Evolutionary conservation across 164 flowering plant genomes (phyloP).

Genomic region (Macadamia integrifolia): DNA sequence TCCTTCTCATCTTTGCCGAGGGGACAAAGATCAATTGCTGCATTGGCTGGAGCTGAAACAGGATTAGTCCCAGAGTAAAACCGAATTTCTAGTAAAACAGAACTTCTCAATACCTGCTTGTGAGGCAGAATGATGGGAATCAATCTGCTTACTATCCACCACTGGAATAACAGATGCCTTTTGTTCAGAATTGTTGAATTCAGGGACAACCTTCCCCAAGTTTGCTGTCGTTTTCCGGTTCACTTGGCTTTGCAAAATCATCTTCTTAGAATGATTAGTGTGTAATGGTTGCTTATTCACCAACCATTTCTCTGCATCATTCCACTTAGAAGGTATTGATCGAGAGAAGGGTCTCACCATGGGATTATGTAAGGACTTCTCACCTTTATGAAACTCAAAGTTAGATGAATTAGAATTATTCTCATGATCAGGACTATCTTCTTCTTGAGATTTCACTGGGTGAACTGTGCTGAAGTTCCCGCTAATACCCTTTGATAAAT

Average conservation of each 20-base stretch:
- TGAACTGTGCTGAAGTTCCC: conserved; percentile 50
- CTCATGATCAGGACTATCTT: conserved; percentile 78
- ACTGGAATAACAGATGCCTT: conserved; percentile 19
- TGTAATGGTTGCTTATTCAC: conserved; percentile 46
- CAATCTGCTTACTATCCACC: conserved; percentile 40
- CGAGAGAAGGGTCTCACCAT: conserved; percentile 43
- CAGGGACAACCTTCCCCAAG: conserved; percentile 51
- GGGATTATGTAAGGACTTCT: conserved; percentile 40
- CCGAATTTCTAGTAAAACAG: conserved; percentile 47
- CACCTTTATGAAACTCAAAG: conserved; percentile 87
- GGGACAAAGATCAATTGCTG: conserved; percentile 28
- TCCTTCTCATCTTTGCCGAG: conserved; percentile 47
- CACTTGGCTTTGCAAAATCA: conserved; percentile 27
- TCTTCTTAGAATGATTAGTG: conserved; percentile 37
- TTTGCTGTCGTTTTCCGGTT: conserved; percentile 32
- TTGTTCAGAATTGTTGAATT: conserved; percentile 37
- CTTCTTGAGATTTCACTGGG: conserved; percentile 50
- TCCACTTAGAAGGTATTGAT: conserved; percentile 83
- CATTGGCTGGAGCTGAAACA: conserved; percentile 21
- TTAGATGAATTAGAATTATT: conserved; percentile 86
- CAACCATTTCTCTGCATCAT: conserved; percentile 96
- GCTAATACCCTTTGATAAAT: conserved; percentile 24
- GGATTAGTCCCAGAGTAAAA: conserved; percentile 27
- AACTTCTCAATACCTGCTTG: conserved; percentile 44
- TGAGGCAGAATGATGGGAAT: conserved; percentile 38